These are phyloP conservation scores for Penicillium dipodomyicola DNA, from an alignment of 495 filamentous ascomycete species.

Conservation along the genomic window DNA sequence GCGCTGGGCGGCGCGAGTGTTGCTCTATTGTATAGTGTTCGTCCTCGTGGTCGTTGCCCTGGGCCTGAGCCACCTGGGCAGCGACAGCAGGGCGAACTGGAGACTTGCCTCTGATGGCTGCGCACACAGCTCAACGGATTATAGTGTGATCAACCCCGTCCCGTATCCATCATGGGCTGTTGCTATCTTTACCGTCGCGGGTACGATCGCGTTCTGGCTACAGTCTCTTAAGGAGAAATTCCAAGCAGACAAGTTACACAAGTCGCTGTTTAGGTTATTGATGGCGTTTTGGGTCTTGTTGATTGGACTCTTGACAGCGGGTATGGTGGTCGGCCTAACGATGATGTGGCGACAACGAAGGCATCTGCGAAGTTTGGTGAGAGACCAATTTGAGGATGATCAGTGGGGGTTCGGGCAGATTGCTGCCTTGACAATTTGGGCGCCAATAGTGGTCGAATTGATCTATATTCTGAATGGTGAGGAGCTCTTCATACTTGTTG, in stretches of 20 bases:
- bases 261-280: neutral
- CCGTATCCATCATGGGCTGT: slow-evolving; percentile 5
- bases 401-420: slow-evolving; percentile 5
- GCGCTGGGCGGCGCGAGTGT: neutral
- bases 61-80: neutral
- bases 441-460: neutral
- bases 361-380: slow-evolving; percentile 5
- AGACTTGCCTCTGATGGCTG: slow-evolving; percentile 3
- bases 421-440: slow-evolving; percentile 3
- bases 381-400: slow-evolving; percentile 4
- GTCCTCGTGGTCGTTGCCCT: slow-evolving; percentile 1
- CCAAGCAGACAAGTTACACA: neutral
- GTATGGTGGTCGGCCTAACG: neutral
- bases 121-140: slow-evolving; percentile 1
- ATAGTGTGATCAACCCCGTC: neutral
- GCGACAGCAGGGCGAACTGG: neutral
- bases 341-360: slow-evolving; percentile 5
- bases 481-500: neutral
- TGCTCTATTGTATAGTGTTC: slow-evolving; percentile 2
- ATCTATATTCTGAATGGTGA: slow-evolving; percentile 1
- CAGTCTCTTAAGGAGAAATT: neutral
- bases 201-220: slow-evolving; percentile 2
- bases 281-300: slow-evolving; percentile 2
- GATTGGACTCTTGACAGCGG: slow-evolving; percentile 3
- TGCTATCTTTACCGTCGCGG: neutral